These are phyloP conservation scores for Russula virescens DNA, from an alignment of 768 basidiomycete species.

Conservation along the genomic window DNA sequence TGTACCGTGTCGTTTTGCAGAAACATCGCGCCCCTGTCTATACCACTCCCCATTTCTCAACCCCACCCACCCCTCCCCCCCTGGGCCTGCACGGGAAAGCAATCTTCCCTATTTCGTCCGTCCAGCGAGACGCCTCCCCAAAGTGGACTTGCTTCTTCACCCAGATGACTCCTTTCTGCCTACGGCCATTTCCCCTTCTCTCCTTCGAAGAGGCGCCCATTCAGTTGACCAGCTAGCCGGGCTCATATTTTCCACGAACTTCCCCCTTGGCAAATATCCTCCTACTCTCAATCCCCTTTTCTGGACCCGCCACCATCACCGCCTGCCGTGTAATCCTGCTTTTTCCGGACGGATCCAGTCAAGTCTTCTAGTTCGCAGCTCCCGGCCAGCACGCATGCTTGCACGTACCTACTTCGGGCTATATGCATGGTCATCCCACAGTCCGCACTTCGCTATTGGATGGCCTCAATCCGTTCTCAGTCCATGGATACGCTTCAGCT, in stretches of 20 bases:
- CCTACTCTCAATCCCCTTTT: conserved; percentile 6
- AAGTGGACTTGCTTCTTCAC: conserved; percentile 5
- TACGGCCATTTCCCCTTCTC: background rate
- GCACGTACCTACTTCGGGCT: background rate
- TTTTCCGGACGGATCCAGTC: conserved; percentile 12
- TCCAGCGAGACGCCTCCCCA: conserved; percentile 3
- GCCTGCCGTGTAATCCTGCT: background rate
- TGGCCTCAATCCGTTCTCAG: background rate
- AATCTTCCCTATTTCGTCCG: conserved; percentile 14
- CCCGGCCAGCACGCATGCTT: background rate
- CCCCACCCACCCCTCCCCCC: background rate
- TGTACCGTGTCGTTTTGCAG: background rate
- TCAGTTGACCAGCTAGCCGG: conserved; percentile 5
- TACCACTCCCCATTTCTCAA: too few species aligned
- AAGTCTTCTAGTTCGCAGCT: background rate
- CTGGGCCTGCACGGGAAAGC: background rate
- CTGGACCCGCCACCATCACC: conserved; percentile 19
- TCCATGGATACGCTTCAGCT: background rate
- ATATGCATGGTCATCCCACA: too few species aligned
- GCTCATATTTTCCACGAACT: background rate
- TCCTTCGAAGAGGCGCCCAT: conserved; percentile 5
- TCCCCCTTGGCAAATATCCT: background rate
- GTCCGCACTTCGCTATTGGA: background rate
- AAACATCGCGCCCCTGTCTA: background rate
- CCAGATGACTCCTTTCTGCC: conserved; percentile 27